Evolutionary conservation across 805 yeast species (phyloP).

Genomic region (Candida caryicola): DNA sequence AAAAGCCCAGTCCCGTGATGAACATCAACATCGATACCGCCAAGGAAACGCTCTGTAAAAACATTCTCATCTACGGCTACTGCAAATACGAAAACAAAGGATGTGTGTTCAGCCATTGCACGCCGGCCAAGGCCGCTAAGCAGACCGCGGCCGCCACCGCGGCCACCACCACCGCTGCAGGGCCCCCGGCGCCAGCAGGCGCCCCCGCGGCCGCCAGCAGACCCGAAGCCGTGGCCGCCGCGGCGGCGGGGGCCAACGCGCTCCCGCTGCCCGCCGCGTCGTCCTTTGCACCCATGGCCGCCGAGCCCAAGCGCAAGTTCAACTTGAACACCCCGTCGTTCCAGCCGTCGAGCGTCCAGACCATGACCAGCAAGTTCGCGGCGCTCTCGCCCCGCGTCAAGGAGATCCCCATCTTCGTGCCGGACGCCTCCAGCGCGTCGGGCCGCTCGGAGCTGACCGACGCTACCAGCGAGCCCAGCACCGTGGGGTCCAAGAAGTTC

Average conservation of each 20-base stretch:
- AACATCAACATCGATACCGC: slow-evolving; percentile 54
- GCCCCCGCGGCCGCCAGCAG: slow-evolving; percentile 31
- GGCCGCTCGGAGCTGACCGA: neutral
- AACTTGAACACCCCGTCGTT: slow-evolving; percentile 43
- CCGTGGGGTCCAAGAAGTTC: slow-evolving; percentile 22
- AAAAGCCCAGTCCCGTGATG: slow-evolving; percentile 18
- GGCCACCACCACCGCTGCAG: neutral
- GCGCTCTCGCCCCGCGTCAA: slow-evolving; percentile 48
- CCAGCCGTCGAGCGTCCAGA: slow-evolving; percentile 36
- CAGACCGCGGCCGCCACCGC: slow-evolving; percentile 1
- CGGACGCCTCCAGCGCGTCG: slow-evolving; percentile 13
- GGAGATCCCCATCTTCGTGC: slow-evolving; percentile 49
- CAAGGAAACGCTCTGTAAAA: slow-evolving; percentile 76
- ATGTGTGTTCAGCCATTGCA: slow-evolving; percentile 74
- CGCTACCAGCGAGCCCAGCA: neutral
- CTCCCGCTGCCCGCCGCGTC: no score
- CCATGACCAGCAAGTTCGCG: slow-evolving; percentile 37
- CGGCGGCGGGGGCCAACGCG: no score
- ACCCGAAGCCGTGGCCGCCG: slow-evolving; percentile 53
- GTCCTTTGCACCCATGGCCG: slow-evolving; percentile 7
- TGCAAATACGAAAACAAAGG: slow-evolving; percentile 88
- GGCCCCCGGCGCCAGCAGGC: slow-evolving; percentile 3
- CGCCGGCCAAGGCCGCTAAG: slow-evolving; percentile 14
- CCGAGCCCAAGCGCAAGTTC: slow-evolving; percentile 31
- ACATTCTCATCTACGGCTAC: slow-evolving; percentile 79